Evolutionary conservation across 2,329 filamentous ascomycete genomes (phyloP).

Genomic region (Lachnellula arida): DNA sequence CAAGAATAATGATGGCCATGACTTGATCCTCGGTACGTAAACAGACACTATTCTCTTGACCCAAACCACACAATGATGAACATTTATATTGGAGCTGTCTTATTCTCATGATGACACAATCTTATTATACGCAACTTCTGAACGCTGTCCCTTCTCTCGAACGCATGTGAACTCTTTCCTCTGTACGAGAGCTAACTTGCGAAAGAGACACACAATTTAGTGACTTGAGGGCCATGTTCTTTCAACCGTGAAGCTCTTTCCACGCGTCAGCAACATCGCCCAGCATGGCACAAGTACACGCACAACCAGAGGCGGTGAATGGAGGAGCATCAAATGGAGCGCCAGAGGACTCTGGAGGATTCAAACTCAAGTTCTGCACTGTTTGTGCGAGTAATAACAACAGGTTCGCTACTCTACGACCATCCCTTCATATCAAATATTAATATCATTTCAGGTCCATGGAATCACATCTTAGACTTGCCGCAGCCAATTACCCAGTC

Average conservation of each 20-base stretch:
- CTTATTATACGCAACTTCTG: constrained; percentile 30
- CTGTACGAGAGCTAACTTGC: neutral
- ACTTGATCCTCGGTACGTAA: constrained; percentile 15
- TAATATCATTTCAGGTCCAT: constrained; percentile 61
- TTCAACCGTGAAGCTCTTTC: neutral
- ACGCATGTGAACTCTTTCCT: neutral
- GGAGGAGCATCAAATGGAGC: constrained; percentile 20
- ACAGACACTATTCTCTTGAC: neutral
- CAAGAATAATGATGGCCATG: neutral
- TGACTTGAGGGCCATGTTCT: neutral
- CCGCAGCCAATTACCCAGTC: constrained; percentile 83
- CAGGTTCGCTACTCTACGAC: constrained; percentile 49
- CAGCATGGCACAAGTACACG: constrained; percentile 20
- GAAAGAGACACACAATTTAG: neutral
- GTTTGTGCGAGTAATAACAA: constrained; percentile 99
- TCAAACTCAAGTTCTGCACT: constrained; percentile 93
- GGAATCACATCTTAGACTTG: constrained; percentile 95
- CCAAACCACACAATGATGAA: constrained; percentile 22
- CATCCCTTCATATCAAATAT: neutral
- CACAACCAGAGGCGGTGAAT: constrained; percentile 13
- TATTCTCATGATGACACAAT: constrained; percentile 30
- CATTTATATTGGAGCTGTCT: constrained; percentile 36
- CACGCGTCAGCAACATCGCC: constrained; percentile 4
- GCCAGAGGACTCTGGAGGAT: constrained; percentile 42
- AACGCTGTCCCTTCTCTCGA: constrained; percentile 11